A percentile compares a stretch with the other conserved stretches of the same genome.
Conservation (phyloP, 495 filamentous ascomycete genomes). For the Aspergillus haitiensis region DNA sequence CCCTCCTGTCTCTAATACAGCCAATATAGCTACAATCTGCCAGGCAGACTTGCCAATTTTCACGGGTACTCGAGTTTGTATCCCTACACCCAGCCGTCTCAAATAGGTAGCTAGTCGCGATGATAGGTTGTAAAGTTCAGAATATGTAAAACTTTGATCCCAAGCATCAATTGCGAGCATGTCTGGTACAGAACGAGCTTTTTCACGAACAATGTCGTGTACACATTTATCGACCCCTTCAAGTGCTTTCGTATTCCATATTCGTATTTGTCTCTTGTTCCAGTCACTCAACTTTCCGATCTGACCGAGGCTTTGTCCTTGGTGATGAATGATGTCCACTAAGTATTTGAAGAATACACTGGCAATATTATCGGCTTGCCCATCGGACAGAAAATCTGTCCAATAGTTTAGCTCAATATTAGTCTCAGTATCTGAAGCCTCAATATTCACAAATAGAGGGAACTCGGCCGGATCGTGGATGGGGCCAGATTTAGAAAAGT, state of each 20-base stretch:
- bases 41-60: slow-evolving; percentile 45
- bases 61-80: slow-evolving; percentile 38
- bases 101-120: slow-evolving; percentile 47
- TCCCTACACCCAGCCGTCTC: slow-evolving; percentile 38
- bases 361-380: slow-evolving; percentile 52
- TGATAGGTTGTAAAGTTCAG: slow-evolving; percentile 48
- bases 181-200: slow-evolving; percentile 37
- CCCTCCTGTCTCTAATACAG: slow-evolving; percentile 47
- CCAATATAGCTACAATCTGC: slow-evolving; percentile 42
- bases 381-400: slow-evolving; percentile 50
- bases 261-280: slow-evolving; percentile 39
- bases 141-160: slow-evolving; percentile 54
- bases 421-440: slow-evolving; percentile 46
- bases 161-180: slow-evolving; percentile 45
- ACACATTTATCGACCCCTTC: slow-evolving; percentile 39
- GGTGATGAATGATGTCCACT: slow-evolving; percentile 41
- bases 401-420: slow-evolving; percentile 58
- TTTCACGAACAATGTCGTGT: slow-evolving; percentile 45
- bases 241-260: slow-evolving; percentile 48
- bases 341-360: slow-evolving; percentile 50
- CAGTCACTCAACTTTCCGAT: slow-evolving; percentile 40
- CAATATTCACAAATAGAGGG: slow-evolving; percentile 55
- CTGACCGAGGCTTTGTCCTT: slow-evolving; percentile 34
- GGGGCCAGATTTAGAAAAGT: slow-evolving; percentile 34
- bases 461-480: slow-evolving; percentile 60